Conservation (phyloP, 2,329 filamentous ascomycete genomes). For the Alternaria sp. region DNA sequence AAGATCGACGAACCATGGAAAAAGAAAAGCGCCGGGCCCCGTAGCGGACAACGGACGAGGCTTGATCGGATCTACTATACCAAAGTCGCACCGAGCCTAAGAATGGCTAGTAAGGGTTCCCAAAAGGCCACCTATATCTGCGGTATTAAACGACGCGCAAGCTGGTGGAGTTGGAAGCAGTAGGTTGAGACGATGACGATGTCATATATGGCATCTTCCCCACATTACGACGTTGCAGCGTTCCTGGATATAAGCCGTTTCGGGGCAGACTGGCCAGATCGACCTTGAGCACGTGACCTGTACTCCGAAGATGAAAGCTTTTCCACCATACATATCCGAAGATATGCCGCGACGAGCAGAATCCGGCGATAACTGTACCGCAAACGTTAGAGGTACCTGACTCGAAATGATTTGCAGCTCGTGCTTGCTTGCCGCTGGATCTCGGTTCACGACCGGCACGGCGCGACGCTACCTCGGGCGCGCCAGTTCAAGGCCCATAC, state of each 20-base stretch:
- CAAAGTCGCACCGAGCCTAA: constrained; percentile 7
- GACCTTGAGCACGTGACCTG: constrained; percentile 1
- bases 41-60: constrained; percentile 6
- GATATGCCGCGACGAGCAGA: constrained; percentile 9
- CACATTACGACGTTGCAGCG: constrained; percentile 1
- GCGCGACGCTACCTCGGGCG: constrained; percentile 30
- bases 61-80: constrained; percentile 6
- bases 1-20: constrained; percentile 14
- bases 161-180: constrained; percentile 3
- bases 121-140: constrained; percentile 1
- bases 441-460: constrained; percentile 32
- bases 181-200: constrained; percentile 5
- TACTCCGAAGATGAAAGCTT: background rate
- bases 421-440: constrained; percentile 34
- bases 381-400: constrained; percentile 14
- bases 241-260: background rate
- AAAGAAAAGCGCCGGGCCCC: constrained; percentile 4
- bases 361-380: background rate
- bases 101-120: constrained; percentile 8
- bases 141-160: constrained; percentile 13
- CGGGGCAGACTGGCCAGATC: background rate
- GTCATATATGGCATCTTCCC: background rate
- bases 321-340: background rate
- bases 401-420: constrained; percentile 22
- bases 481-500: constrained; percentile 15